Base-by-base conservation (phyloP, 2,329 filamentous ascomycete species). In the Fusarium papillatum region DNA sequence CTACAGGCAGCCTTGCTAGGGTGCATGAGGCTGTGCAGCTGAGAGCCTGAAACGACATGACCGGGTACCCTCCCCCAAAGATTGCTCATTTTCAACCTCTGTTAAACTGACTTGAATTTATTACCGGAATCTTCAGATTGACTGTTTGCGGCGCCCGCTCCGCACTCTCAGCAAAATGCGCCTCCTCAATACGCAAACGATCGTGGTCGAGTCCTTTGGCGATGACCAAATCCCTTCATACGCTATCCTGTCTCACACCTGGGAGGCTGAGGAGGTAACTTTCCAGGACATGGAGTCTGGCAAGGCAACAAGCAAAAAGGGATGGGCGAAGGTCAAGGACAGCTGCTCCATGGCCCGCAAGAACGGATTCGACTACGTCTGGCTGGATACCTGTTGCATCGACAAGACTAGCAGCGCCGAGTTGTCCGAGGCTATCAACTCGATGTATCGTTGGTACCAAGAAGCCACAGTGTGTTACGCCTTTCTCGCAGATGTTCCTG, bases 241-340 rank as follows among this genome's bases (percentile, higher is more conserved):
- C 61, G 76, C 75, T 36, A 77, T 76, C 22, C 16, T 78, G 39
- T 78, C 76, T 5, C 76, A 78, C 43, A 73, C 70, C n/a, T 78
- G 76, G 76, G 73, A 63, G 19, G 46, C 53, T 1, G 66, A 77
- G 5, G 75, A 69, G 38, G 68, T 66, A 2, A 31, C 29, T 11
- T 70, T 70, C 17, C 59, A 65, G n/a, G 66, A 70, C 19, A 70
- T 70, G 39, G 29, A 24, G 16, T 22, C 59, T 34, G 65, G 66
- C 16, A 50, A 5, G 53, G 59, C 38, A 10, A 26, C 22, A 67
- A 24, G 26, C 24, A 76, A 78, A 22, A 69, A 24, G 4, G 81
- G 79, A 1, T 81, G 69, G n/a, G 64, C 31, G 7, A 83, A 83
- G 65, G 71, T 82, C 31, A 34, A 70, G 8, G 60, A 73, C 3